Evolutionary conservation across 2,329 filamentous ascomycete species (phyloP).

Genomic region (Polychaeton citri): DNA sequence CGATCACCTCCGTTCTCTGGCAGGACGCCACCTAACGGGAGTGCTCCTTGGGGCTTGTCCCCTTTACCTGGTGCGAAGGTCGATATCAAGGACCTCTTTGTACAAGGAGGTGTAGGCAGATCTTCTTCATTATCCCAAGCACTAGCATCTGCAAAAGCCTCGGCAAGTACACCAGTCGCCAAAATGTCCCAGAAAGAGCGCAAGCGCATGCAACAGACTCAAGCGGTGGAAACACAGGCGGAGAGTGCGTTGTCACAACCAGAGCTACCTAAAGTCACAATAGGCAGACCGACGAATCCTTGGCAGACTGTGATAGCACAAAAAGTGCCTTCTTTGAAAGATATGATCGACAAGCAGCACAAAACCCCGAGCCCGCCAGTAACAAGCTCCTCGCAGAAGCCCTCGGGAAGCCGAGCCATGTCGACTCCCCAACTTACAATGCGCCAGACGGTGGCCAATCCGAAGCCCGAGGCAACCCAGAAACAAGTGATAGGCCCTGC

Average conservation of each 20-base stretch:
- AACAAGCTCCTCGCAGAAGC: not conserved
- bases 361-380: conserved; percentile 16
- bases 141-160: conserved; percentile 17
- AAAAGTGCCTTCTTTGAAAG: conserved; percentile 38
- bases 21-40: conserved; percentile 13
- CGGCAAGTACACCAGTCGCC: conserved; percentile 23
- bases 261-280: not conserved
- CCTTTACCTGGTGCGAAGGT: conserved; percentile 49
- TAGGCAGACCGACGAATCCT: conserved; percentile 31
- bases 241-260: conserved; percentile 2
- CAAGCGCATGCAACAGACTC: conserved; percentile 65
- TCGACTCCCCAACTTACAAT: conserved; percentile 43
- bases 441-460: conserved; percentile 45
- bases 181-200: conserved; percentile 88
- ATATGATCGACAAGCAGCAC: conserved; percentile 29
- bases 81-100: conserved; percentile 67
- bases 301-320: conserved; percentile 51
- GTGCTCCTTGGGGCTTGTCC: conserved; percentile 39
- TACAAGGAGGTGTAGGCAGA: conserved; percentile 38
- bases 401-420: conserved; percentile 11
- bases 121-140: conserved; percentile 30
- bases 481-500: conserved; percentile 9
- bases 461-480: conserved; percentile 12
- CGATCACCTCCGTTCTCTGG: conserved; percentile 15
- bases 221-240: conserved; percentile 30